Conservation (phyloP, 2,329 filamentous ascomycete genomes). For the Monilinia fructigena region DNA sequence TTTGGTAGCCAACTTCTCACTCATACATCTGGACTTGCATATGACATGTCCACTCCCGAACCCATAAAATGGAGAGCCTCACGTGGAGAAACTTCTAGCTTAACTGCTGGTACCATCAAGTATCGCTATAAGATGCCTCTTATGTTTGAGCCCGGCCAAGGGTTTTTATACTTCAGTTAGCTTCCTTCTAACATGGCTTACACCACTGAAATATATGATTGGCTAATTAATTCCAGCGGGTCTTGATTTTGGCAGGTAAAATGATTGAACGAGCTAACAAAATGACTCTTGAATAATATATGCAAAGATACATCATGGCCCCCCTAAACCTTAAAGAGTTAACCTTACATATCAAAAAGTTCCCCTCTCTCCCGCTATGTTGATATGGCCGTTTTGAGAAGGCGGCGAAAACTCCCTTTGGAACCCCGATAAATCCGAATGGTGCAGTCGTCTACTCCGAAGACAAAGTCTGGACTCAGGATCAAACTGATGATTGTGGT, state of each 20-base stretch:
- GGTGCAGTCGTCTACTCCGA: not conserved
- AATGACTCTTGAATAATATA: slow-evolving; percentile 28
- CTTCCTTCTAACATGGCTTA: slow-evolving; percentile 45
- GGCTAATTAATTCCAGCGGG: slow-evolving; percentile 37
- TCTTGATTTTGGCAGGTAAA: slow-evolving; percentile 56
- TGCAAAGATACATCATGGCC: slow-evolving; percentile 28
- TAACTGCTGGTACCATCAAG: slow-evolving; percentile 1
- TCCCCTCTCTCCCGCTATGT: slow-evolving; percentile 14
- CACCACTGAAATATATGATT: not conserved
- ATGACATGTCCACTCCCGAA: slow-evolving; percentile 25
- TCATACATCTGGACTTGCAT: slow-evolving; percentile 32
- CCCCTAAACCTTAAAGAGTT: slow-evolving; percentile 25
- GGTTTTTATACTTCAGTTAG: slow-evolving; percentile 61
- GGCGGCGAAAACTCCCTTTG: slow-evolving; percentile 13
- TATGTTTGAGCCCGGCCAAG: slow-evolving; percentile 61
- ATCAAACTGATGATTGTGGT: slow-evolving; percentile 21
- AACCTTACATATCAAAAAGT: slow-evolving; percentile 24
- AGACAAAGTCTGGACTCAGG: not conserved
- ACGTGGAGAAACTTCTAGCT: slow-evolving; percentile 23
- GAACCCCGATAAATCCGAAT: not conserved
- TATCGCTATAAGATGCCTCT: slow-evolving; percentile 45
- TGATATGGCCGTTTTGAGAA: slow-evolving; percentile 22
- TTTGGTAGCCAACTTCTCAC: slow-evolving; percentile 29
- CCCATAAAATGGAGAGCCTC: slow-evolving; percentile 22
- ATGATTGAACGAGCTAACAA: slow-evolving; percentile 45